Percentiles rank a stretch among this genome's conserved stretches.
These are phyloP conservation scores for Eucalyptus globulus DNA, from an alignment of 345 rosid genomes.

Conservation along the genomic window DNA sequence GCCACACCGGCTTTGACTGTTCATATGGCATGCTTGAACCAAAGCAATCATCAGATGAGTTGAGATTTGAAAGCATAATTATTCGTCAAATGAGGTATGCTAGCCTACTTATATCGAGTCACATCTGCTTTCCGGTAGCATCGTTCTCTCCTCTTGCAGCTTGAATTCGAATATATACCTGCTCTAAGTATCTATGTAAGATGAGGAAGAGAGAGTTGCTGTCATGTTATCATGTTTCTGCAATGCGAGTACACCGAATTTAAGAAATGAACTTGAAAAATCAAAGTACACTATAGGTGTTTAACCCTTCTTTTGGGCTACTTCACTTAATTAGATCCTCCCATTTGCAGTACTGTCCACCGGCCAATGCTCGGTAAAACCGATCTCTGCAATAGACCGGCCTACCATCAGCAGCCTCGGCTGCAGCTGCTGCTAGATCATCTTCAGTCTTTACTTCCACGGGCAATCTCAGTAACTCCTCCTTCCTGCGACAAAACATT, in stretches of 20 bases:
- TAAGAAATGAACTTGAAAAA: background rate
- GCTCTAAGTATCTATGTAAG: background rate
- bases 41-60: background rate
- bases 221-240: background rate
- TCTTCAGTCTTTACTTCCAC: conserved; percentile 61
- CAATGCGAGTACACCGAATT: background rate
- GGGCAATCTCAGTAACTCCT: conserved; percentile 61
- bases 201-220: background rate
- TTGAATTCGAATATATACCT: background rate
- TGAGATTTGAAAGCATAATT: background rate
- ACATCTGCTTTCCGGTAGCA: background rate
- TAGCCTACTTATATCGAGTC: background rate
- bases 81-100: background rate
- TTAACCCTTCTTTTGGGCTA: background rate
- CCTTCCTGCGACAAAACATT: conserved; percentile 32
- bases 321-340: conserved; percentile 55
- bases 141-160: background rate
- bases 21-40: background rate
- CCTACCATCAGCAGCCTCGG: conserved; percentile 95
- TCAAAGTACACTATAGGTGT: background rate
- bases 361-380: conserved; percentile 88
- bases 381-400: conserved; percentile 97
- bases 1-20: background rate
- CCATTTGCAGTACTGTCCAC: conserved; percentile 99
- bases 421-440: conserved; percentile 85